Evolutionary conservation across 192 early-diverging fungal species (phyloP).

Genomic region (Podila epicladia): DNA sequence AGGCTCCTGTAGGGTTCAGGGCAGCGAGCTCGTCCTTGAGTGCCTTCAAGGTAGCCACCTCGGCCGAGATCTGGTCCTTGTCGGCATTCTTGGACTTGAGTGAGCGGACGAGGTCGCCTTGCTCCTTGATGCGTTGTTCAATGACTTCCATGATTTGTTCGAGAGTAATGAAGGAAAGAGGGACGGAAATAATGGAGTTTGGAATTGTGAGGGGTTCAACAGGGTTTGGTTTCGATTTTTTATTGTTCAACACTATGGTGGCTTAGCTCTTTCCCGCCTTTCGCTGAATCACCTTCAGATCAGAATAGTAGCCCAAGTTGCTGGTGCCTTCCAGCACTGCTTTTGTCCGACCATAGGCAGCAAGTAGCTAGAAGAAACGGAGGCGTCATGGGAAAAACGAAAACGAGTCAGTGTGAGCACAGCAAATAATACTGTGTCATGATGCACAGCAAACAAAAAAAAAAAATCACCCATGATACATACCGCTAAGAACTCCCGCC

Average conservation of each 20-base stretch:
- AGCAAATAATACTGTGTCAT: background rate
- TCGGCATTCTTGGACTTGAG: constrained; percentile 71
- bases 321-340: constrained; percentile 2
- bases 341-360: constrained; percentile 7
- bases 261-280: background rate
- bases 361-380: constrained; percentile 9
- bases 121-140: constrained; percentile 62
- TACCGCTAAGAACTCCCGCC: constrained; percentile 49
- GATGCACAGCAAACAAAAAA: background rate
- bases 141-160: constrained; percentile 28
- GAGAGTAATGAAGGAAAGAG: background rate
- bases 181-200: background rate
- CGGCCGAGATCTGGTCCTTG: constrained; percentile 63
- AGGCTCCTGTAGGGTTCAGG: constrained; percentile 41
- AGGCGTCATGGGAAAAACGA: background rate
- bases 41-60: constrained; percentile 62
- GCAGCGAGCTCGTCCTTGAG: constrained; percentile 72
- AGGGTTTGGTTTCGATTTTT: background rate
- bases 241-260: background rate
- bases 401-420: too few relatives aligned
- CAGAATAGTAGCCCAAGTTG: constrained; percentile 30
- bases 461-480: background rate
- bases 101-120: constrained; percentile 66
- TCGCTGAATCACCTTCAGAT: constrained; percentile 14
- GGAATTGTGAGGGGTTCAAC: background rate